These are phyloP conservation scores for Leccinum uliginosum DNA, from an alignment of 768 basidiomycete species.

Conservation along the genomic window DNA sequence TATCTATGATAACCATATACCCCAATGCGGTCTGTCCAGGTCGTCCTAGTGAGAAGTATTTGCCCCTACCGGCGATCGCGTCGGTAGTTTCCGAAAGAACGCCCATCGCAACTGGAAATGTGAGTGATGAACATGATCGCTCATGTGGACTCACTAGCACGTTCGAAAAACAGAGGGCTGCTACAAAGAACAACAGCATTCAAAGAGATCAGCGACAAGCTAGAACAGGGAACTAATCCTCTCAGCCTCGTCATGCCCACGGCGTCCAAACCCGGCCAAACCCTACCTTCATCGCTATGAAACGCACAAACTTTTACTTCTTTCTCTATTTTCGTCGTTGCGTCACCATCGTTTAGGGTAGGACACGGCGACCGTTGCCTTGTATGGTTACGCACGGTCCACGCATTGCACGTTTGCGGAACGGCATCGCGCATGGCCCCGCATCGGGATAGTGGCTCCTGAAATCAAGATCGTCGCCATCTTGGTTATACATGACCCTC, in stretches of 20 bases:
- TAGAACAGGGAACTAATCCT: background rate
- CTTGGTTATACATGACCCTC: background rate
- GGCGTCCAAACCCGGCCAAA: background rate
- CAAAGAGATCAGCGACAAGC: background rate
- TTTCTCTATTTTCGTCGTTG: background rate
- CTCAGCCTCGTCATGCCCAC: background rate
- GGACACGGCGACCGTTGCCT: conserved; percentile 5
- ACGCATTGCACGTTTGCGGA: background rate
- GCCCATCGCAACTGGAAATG: background rate
- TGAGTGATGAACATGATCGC: background rate
- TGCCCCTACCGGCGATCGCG: conserved; percentile 11
- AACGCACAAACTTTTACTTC: background rate
- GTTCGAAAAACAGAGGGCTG: background rate
- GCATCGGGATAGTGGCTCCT: background rate
- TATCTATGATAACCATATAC: conserved; percentile 12
- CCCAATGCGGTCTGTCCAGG: conserved; percentile 11
- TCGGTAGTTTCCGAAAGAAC: conserved; percentile 10
- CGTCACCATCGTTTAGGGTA: background rate
- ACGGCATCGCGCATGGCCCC: background rate
- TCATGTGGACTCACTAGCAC: background rate
- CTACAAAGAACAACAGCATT: background rate
- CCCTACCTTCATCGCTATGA: background rate
- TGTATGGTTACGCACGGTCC: background rate
- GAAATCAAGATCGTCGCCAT: background rate
- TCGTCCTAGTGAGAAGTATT: background rate